Conservation (phyloP, 352 stramenopile genomes). For the Peronospora belbahrii region DNA sequence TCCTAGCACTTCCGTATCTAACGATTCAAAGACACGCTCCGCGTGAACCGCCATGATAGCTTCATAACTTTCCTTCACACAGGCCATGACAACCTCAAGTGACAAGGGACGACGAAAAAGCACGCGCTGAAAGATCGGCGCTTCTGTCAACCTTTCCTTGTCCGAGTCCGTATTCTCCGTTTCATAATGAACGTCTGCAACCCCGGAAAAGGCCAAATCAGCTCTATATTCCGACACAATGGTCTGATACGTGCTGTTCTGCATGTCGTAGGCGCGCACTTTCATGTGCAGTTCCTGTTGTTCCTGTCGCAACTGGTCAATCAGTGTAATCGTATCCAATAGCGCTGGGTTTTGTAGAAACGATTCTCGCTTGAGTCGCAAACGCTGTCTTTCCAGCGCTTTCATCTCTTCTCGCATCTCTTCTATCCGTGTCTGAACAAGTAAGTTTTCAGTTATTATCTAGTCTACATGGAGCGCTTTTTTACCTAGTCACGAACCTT, state of each 20-base stretch:
- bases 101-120: slow-evolving; percentile 35
- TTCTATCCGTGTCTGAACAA: slow-evolving; percentile 29
- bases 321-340: slow-evolving; percentile 31
- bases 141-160: slow-evolving; percentile 9
- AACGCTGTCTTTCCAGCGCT: slow-evolving; percentile 35
- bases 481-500: slow-evolving; percentile 20
- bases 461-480: not conserved
- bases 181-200: not conserved
- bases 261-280: slow-evolving; percentile 35
- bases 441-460: not conserved
- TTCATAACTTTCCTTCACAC: slow-evolving; percentile 47
- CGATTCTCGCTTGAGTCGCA: slow-evolving; percentile 26
- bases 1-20: slow-evolving; percentile 41
- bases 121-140: slow-evolving; percentile 47
- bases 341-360: slow-evolving; percentile 14
- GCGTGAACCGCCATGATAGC: slow-evolving; percentile 53
- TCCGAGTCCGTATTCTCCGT: not conserved
- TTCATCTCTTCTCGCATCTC: slow-evolving; percentile 43
- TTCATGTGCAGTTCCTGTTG: slow-evolving; percentile 30
- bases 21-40: slow-evolving; percentile 33
- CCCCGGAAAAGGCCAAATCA: not conserved
- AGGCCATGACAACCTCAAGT: slow-evolving; percentile 30
- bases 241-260: slow-evolving; percentile 53
- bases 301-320: slow-evolving; percentile 40
- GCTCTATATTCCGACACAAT: slow-evolving; percentile 35